Evolutionary conservation across 2,329 filamentous ascomycete genomes (phyloP).

Genomic region (Xylaria sp.): DNA sequence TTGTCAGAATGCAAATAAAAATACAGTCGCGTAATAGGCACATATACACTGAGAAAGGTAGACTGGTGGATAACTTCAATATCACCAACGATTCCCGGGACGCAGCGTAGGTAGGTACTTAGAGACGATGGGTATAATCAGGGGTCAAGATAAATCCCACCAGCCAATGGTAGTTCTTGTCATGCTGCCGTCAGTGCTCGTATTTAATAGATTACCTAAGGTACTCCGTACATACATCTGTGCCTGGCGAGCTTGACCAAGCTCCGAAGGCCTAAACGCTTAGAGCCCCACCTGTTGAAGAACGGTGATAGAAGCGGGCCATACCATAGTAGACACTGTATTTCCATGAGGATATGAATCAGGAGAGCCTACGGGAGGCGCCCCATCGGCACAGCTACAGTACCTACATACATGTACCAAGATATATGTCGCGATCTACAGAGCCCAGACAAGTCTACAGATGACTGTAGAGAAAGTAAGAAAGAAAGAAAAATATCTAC

Average conservation of each 20-base stretch:
- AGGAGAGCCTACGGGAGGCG: not conserved
- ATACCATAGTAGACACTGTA: slow-evolving; percentile 6
- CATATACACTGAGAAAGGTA: not conserved
- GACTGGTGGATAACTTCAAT: not conserved
- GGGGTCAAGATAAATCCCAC: slow-evolving; percentile 11
- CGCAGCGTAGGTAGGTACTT: not conserved
- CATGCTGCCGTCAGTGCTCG: not conserved
- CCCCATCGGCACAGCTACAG: not conserved
- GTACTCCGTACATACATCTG: not conserved
- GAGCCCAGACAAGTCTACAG: slow-evolving; percentile 29
- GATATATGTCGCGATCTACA: slow-evolving; percentile 21
- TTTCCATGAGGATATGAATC: slow-evolving; percentile 5
- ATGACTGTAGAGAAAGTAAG: not conserved
- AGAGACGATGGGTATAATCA: slow-evolving; percentile 1
- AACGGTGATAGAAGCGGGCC: not conserved
- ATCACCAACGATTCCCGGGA: not conserved
- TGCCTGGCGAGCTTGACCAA: not conserved
- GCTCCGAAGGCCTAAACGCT: not conserved
- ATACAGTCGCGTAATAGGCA: not conserved
- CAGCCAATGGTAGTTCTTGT: not conserved
- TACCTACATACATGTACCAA: slow-evolving; percentile 1
- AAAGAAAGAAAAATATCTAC: not conserved
- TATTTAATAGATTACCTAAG: slow-evolving; percentile 13
- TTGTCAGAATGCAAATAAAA: not conserved
- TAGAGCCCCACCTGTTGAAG: slow-evolving; percentile 3